Evolutionary conservation across 2,329 filamentous ascomycete genomes (phyloP), one percentile per base, ranked within the genome.

Genomic region (Phialocephala subalpina): DNA sequence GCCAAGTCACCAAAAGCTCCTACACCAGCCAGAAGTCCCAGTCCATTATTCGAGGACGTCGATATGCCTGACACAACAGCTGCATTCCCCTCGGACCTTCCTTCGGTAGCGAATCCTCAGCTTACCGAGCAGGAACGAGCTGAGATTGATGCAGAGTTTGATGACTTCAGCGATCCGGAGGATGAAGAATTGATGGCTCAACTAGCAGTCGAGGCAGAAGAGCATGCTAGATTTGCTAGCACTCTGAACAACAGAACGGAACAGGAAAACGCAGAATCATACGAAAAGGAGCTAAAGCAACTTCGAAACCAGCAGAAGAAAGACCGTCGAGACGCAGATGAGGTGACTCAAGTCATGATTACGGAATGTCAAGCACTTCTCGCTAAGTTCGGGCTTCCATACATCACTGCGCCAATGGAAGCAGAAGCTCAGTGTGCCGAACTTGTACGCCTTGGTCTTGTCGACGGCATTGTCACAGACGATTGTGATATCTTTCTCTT

Each of bases 341-440:
- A 99, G 78, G 95, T 99, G 3, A 97, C 94, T 0, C 92, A 97
- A 71, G 91, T 95, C 71, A 99, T 99, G 96, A 89, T 98, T 47
- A 88, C 90, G 0, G 97, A 99, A 79, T 98, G 96, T 70, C 96
- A 99, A 77, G 91, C 96, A 55, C 86, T 99, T 0, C 87, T 99
- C 22, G 87, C 89, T 5, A 86, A 97, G 9, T 99, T 99, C 77
- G 96, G 96, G 0, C 87, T 99, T 12, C 96, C 96, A 0, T 99
- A 99, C 76, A 91, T 99, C 72, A 99, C 95, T 0, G 96, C 96
- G 0, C 97, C 97, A 0, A 98, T 98, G 96, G 96, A 99, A 84
- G 96, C 96, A 0, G 96, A 99, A 83, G 96, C 96, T 0, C 96
- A 99, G 77, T 99, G 96, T 75, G 96, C 96, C 0, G 92, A 97